Conservation (phyloP, 1,284 basidiomycete species). For the Termitomyces sp. region DNA sequence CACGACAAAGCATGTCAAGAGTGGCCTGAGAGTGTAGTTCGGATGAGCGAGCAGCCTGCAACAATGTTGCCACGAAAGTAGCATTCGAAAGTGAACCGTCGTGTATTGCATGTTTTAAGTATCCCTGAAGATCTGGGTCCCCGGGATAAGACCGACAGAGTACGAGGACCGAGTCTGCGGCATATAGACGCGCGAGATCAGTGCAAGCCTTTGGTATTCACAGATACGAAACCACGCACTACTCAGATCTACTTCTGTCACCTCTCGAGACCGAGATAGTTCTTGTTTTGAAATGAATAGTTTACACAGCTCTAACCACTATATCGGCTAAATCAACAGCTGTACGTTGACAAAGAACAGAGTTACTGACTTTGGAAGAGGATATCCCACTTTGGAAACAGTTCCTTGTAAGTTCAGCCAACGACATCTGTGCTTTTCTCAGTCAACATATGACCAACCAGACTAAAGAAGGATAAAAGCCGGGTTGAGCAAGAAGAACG, state of each 20-base stretch:
- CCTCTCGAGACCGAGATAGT: constrained; percentile 32
- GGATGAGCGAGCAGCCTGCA: constrained; percentile 43
- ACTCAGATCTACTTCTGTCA: constrained; percentile 40
- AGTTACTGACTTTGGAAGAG: constrained; percentile 46
- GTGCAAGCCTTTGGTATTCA: not conserved
- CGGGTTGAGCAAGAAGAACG: not conserved
- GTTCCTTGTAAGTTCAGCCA: constrained; percentile 62
- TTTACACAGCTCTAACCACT: constrained; percentile 62
- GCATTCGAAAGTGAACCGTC: constrained; percentile 51
- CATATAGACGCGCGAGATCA: not conserved
- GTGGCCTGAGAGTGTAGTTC: constrained; percentile 59
- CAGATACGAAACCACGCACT: constrained; percentile 29
- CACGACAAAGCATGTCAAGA: constrained; percentile 61
- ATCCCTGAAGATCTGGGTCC: constrained; percentile 54
- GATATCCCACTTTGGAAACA: constrained; percentile 65
- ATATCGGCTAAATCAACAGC: not conserved
- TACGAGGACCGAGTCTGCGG: constrained; percentile 59
- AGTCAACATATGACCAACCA: not conserved
- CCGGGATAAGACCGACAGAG: constrained; percentile 63
- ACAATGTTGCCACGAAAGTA: constrained; percentile 51
- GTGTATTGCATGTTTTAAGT: constrained; percentile 55
- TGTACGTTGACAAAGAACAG: constrained; percentile 2
- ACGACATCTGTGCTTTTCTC: constrained; percentile 42
- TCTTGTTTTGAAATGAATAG: constrained; percentile 49
- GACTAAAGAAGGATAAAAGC: not conserved